Percentiles rank a stretch among this genome's conserved stretches.
phyloP scores from a whole-genome alignment of 2,329 filamentous ascomycete genomes.

The Arthrinium phaeospermum region DNA sequence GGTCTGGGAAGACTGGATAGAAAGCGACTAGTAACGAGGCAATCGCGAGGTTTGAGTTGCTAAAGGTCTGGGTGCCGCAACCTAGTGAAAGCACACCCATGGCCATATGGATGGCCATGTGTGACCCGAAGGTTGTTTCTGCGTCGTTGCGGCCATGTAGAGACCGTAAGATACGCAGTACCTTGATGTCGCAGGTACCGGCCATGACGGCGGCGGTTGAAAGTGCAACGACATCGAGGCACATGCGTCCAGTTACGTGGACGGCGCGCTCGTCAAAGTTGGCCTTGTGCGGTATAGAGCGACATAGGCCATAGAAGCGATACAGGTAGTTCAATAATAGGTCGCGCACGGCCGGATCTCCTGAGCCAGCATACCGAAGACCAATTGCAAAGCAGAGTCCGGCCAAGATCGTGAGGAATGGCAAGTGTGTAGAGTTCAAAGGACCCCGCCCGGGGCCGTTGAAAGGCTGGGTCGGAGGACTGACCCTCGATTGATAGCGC shows the following conservation, averaged over 20 bases:
- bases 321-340: constrained; percentile 85
- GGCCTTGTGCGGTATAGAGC: constrained; percentile 38
- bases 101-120: constrained; percentile 90
- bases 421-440: constrained; percentile 82
- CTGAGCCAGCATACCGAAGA: constrained; percentile 76
- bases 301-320: constrained; percentile 80
- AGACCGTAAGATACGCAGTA: constrained; percentile 83
- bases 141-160: constrained; percentile 86
- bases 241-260: constrained; percentile 83
- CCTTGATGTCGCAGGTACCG: constrained; percentile 85
- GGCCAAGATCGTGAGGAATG: constrained; percentile 90
- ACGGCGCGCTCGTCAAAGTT: constrained; percentile 86
- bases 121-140: constrained; percentile 89
- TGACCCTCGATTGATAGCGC: constrained; percentile 68
- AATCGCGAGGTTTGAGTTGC: constrained; percentile 84
- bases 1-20: constrained; percentile 89
- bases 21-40: constrained; percentile 88
- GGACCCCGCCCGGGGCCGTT: constrained; percentile 34
- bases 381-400: constrained; percentile 85
- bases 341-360: constrained; percentile 74
- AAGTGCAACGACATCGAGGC: constrained; percentile 85
- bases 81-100: constrained; percentile 90
- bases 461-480: constrained; percentile 61
- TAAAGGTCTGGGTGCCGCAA: constrained; percentile 90
- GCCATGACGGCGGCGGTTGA: constrained; percentile 91